Evolutionary conservation across 164 flowering plant genomes (phyloP), one percentile per base, ranked within the genome.

Genomic region (Magnolia officinalis): DNA sequence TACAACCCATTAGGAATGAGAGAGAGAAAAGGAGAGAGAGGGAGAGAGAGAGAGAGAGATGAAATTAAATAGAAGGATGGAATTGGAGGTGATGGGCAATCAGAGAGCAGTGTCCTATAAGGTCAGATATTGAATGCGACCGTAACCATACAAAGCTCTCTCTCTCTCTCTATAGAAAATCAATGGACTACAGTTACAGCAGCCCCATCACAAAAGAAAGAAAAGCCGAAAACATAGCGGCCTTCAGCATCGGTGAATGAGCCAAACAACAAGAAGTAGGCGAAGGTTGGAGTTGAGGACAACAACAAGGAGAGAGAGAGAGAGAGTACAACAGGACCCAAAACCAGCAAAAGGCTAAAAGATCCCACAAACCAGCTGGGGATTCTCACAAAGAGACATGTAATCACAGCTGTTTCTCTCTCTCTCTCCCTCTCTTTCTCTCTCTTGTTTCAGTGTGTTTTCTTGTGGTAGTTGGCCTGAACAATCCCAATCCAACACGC

Each of bases 401-500:
- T 63, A 72, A 72, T 63, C 77, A 75, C 74, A 76, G 78, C 76
- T 75, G 77, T 72, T 49, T 64, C 64, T 66, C 29, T 59, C 18
- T 72, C 45, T 49, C 64, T 66, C 29, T 69, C 72, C 68, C 76
- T 69, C 67, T 77, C 23, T 26, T 29, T 49, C 64, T 74, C 37
- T 21, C 37, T 71, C 51, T 75, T 64, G 71, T 31, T 66, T 20
- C 10, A 64, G 21, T 70, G 20, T 67, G 58, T 26, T 72, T 72
- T 65, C 74, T 74, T 79, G 72, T 68, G 58, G 65, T 49, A 52
- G 67, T 73, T 50, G 67, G 29, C 26, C 72, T 78, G 73, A 75
- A 73, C 79, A 81, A 63, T 50, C 61, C 78, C 78, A 81, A 26
- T 71, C 59, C 19, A 13, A 82, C 85, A 86, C 86, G 83, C 83